Percentiles rank a stretch among this genome's conserved stretches.
These are phyloP conservation scores for Tulasnella calospora DNA, from an alignment of 768 basidiomycete genomes.

Conservation along the genomic window DNA sequence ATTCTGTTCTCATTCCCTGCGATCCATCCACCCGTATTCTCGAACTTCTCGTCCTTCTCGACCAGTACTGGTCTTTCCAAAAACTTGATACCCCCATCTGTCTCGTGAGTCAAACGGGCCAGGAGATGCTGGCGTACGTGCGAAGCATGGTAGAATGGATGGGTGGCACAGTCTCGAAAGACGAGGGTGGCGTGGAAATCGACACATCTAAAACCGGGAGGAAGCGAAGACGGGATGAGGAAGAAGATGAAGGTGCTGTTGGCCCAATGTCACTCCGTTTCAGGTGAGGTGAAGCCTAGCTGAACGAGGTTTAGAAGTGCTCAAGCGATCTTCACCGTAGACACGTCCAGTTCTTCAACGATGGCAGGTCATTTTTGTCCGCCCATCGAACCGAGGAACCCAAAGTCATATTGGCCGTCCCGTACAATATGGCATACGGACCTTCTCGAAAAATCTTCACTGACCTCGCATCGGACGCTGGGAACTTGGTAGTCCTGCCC, in stretches of 20 bases:
- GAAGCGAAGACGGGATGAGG: slow-evolving; percentile 48
- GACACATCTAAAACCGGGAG: slow-evolving; percentile 58
- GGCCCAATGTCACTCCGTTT: slow-evolving; percentile 86
- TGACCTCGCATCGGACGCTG: slow-evolving; percentile 74
- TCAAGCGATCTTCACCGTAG: slow-evolving; percentile 41
- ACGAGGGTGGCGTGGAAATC: slow-evolving; percentile 59
- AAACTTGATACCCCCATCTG: slow-evolving; percentile 77
- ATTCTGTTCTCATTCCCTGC: slow-evolving; percentile 83
- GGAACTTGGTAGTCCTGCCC: slow-evolving; percentile 85
- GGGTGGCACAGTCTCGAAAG: slow-evolving; percentile 89
- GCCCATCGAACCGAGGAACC: slow-evolving; percentile 83
- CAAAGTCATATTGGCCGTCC: slow-evolving; percentile 90
- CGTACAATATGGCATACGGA: slow-evolving; percentile 87
- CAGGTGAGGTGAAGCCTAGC: slow-evolving; percentile 49
- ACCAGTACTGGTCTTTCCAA: slow-evolving; percentile 95
- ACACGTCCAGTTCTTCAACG: slow-evolving; percentile 87
- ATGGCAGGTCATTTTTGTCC: slow-evolving; percentile 70
- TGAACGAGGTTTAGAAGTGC: neutral
- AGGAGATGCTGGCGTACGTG: slow-evolving; percentile 91
- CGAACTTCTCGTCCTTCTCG: slow-evolving; percentile 90
- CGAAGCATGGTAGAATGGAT: slow-evolving; percentile 99
- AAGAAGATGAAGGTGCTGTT: slow-evolving; percentile 73
- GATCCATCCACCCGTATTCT: slow-evolving; percentile 93
- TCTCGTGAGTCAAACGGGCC: slow-evolving; percentile 82
- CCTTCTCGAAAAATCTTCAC: slow-evolving; percentile 81